phyloP scores from a whole-genome alignment of 1,284 basidiomycete species.

The Boletus sp. region DNA sequence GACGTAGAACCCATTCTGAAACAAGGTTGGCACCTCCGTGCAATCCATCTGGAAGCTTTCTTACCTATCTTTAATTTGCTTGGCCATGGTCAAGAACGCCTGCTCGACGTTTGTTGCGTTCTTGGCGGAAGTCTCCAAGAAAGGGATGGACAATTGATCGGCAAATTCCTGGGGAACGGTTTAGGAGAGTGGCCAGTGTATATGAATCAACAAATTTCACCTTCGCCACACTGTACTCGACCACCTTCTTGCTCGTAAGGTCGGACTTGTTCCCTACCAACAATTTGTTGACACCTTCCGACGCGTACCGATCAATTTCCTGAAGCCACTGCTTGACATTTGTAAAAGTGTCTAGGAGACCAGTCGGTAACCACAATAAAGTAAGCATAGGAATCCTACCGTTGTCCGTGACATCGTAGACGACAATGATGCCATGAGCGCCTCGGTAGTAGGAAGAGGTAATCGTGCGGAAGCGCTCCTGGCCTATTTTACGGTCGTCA shows the following conservation, averaged over 20 bases:
- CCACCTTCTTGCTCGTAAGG: slow-evolving; percentile 97
- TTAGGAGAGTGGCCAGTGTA: slow-evolving; percentile 7
- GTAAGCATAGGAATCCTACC: slow-evolving; percentile 50
- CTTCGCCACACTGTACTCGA: slow-evolving; percentile 97
- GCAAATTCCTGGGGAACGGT: slow-evolving; percentile 78
- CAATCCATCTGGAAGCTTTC: slow-evolving; percentile 23
- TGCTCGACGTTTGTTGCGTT: slow-evolving; percentile 99
- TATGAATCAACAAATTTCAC: slow-evolving; percentile 45
- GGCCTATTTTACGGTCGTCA: slow-evolving; percentile 48
- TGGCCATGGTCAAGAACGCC: slow-evolving; percentile 99
- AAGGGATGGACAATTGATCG: slow-evolving; percentile 92
- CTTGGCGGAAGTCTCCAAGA: slow-evolving; percentile 99
- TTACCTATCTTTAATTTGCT: slow-evolving; percentile 97
- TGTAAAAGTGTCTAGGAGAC: slow-evolving; percentile 82
- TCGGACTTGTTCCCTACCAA: slow-evolving; percentile 99
- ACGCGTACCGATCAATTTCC: slow-evolving; percentile 99
- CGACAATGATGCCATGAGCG: slow-evolving; percentile 97
- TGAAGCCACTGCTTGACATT: slow-evolving; percentile 99
- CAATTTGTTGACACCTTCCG: slow-evolving; percentile 98
- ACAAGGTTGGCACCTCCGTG: slow-evolving; percentile 11
- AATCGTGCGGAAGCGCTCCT: slow-evolving; percentile 97
- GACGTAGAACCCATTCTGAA: slow-evolving; percentile 78
- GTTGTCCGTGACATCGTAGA: slow-evolving; percentile 99
- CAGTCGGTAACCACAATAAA: slow-evolving; percentile 14
- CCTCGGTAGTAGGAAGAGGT: slow-evolving; percentile 98